Conservation (phyloP, 2,329 filamentous ascomycete genomes). For the Sclerotinia trifoliorum region DNA sequence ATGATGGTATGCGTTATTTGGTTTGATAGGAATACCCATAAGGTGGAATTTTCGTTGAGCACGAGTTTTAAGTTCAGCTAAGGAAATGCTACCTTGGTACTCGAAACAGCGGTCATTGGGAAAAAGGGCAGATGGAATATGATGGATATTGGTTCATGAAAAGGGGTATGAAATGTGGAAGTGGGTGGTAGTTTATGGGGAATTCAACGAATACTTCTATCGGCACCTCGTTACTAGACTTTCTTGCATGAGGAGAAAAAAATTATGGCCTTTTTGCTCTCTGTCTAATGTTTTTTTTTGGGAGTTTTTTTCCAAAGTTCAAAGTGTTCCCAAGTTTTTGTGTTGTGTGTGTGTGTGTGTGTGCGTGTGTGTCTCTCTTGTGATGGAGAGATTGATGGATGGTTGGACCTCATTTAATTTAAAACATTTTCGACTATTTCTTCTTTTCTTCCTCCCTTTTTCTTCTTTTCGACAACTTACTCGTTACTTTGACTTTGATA, state of each 20-base stretch:
- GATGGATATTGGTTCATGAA: slow-evolving; percentile 30
- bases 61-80: slow-evolving; percentile 33
- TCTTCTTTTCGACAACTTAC: too few species aligned
- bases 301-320: background rate
- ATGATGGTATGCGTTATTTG: slow-evolving; percentile 40
- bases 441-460: slow-evolving; percentile 9
- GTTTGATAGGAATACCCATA: slow-evolving; percentile 39
- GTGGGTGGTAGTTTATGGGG: slow-evolving; percentile 14
- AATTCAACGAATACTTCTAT: slow-evolving; percentile 32
- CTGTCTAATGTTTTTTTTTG: slow-evolving; percentile 36
- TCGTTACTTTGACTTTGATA: background rate
- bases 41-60: slow-evolving; percentile 35
- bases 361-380: slow-evolving; percentile 13
- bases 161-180: slow-evolving; percentile 18
- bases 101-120: slow-evolving; percentile 29
- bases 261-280: slow-evolving; percentile 37
- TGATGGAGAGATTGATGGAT: slow-evolving; percentile 26
- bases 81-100: slow-evolving; percentile 31
- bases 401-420: slow-evolving; percentile 39
- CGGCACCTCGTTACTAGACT: slow-evolving; percentile 38
- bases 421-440: slow-evolving; percentile 20
- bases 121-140: slow-evolving; percentile 29
- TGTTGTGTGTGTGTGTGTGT: slow-evolving; percentile 18
- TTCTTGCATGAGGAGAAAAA: slow-evolving; percentile 37
- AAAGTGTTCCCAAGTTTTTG: slow-evolving; percentile 13